Evolutionary conservation across 208 protist genomes (phyloP).

Genomic region (Trypanosomatidae sp.): DNA sequence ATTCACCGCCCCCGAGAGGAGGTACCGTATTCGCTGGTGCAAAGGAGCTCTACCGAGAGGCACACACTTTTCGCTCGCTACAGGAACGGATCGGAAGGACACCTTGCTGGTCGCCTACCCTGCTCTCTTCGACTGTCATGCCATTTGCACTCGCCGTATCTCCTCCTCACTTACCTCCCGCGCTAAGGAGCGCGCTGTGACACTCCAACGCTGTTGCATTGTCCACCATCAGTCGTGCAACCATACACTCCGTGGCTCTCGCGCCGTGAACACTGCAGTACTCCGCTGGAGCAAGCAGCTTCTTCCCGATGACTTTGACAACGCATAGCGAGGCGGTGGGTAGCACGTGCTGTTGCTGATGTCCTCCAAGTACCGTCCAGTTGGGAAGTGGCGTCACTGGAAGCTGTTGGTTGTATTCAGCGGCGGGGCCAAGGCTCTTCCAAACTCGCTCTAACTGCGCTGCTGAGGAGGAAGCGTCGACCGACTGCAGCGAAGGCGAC

Average conservation of each 20-base stretch:
- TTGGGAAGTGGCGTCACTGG: background rate
- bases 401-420: conserved; percentile 1
- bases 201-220: background rate
- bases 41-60: background rate
- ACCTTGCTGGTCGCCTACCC: background rate
- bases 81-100: background rate
- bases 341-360: conserved; percentile 29
- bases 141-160: too few species aligned
- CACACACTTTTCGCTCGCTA: background rate
- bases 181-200: background rate
- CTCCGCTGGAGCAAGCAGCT: conserved; percentile 55
- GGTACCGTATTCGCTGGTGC: background rate
- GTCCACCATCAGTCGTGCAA: conserved; percentile 32
- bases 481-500: conserved; percentile 33
- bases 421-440: background rate
- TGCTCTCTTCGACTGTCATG: background rate
- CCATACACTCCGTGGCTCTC: conserved; percentile 7
- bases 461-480: conserved; percentile 36
- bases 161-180: background rate
- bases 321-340: conserved; percentile 38
- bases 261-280: background rate
- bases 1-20: background rate
- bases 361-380: background rate
- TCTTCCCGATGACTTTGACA: conserved; percentile 63
- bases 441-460: conserved; percentile 27